phyloP scores from a whole-genome alignment of 1,284 basidiomycete genomes.

The Puccinia coronata region DNA sequence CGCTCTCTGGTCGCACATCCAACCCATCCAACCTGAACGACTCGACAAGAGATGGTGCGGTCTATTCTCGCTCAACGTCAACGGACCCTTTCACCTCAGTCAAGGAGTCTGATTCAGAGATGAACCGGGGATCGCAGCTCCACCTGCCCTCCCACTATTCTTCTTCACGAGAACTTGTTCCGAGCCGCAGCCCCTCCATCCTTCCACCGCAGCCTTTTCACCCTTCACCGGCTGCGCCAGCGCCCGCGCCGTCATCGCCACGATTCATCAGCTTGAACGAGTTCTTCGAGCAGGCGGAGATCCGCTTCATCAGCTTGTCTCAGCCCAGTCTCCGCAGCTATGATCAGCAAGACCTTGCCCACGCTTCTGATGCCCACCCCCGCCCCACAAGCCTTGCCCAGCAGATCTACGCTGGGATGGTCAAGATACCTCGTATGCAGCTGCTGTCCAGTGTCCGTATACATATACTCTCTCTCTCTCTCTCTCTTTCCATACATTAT shows the following conservation, averaged over 20 bases:
- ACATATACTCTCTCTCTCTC: too few species aligned
- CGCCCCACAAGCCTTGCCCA: conserved; percentile 7
- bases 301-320: conserved; percentile 41
- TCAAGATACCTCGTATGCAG: conserved; percentile 39
- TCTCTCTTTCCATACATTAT: too few species aligned
- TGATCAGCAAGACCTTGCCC: conserved; percentile 11
- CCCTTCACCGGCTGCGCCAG: too few species aligned
- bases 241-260: too few species aligned
- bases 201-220: neutral
- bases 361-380: conserved; percentile 6
- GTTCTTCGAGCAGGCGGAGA: conserved; percentile 49
- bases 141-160: neutral
- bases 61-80: neutral
- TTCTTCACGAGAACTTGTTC: neutral
- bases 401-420: conserved; percentile 47
- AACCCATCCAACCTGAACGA: neutral
- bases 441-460: conserved; percentile 30
- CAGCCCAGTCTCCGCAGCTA: conserved; percentile 37
- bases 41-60: neutral
- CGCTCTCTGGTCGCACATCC: neutral
- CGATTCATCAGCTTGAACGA: conserved; percentile 30
- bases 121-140: neutral
- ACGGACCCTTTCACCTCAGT: neutral
- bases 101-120: neutral
- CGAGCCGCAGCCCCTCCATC: neutral